phyloP scores from a whole-genome alignment of 2,329 filamentous ascomycete genomes.

The Aspergillus fischeri region DNA sequence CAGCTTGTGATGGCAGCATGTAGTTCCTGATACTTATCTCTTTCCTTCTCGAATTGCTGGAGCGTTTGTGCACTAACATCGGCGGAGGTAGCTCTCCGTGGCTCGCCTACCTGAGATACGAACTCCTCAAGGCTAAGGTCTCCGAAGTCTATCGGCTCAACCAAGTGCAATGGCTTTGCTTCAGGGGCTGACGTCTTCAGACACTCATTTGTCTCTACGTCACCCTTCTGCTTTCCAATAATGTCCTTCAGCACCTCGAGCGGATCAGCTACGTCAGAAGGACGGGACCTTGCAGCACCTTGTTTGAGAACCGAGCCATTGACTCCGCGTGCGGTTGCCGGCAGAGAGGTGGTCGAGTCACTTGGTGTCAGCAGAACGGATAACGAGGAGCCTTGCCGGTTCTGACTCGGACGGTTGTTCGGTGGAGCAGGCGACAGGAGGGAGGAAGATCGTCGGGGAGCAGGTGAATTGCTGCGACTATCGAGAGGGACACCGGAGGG shows the following conservation, averaged over 20 bases:
- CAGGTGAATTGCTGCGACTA: conserved; percentile 66
- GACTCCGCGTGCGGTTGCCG: conserved; percentile 58
- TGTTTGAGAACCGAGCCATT: conserved; percentile 69
- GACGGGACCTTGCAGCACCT: conserved; percentile 46
- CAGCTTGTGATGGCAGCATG: conserved; percentile 85
- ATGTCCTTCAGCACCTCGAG: conserved; percentile 64
- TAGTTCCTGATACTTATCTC: conserved; percentile 80
- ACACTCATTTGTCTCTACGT: conserved; percentile 11
- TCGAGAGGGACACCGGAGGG: conserved; percentile 59
- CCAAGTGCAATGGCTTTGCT: conserved; percentile 45
- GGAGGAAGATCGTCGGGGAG: conserved; percentile 62
- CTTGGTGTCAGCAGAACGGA: conserved; percentile 68
- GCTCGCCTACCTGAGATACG: conserved; percentile 39
- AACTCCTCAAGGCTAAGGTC: conserved; percentile 73
- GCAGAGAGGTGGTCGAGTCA: conserved; percentile 72
- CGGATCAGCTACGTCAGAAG: conserved; percentile 61
- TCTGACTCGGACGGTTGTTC: conserved; percentile 63
- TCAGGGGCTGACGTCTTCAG: conserved; percentile 1
- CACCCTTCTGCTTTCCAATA: conserved; percentile 41
- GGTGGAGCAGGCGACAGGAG: conserved; percentile 66
- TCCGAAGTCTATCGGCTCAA: conserved; percentile 71
- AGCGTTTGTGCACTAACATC: conserved; percentile 55
- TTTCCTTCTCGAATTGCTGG: conserved; percentile 77
- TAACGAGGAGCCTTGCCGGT: conserved; percentile 70
- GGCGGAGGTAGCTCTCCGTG: conserved; percentile 22